Percentiles rank a stretch among this genome's conserved stretches.
phyloP scores from a whole-genome alignment of 2,329 filamentous ascomycete genomes.

The Aureobasidium sp. region DNA sequence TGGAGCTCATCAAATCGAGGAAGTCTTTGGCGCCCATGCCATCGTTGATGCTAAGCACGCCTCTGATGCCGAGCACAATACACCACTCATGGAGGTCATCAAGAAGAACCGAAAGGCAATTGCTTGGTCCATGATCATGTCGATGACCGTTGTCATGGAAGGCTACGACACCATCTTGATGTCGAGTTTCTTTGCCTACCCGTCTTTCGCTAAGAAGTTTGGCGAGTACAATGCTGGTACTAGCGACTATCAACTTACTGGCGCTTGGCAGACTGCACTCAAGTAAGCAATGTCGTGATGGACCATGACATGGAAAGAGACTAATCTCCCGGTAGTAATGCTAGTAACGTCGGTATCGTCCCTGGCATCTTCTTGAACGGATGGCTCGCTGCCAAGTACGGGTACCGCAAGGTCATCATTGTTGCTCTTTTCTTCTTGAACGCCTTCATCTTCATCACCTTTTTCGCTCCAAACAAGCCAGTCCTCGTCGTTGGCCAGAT shows the following conservation, averaged over 20 bases:
- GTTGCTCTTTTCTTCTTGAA: constrained; percentile 9
- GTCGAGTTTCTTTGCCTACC: constrained; percentile 39
- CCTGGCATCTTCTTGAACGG: constrained; percentile 43
- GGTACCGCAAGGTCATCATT: constrained; percentile 15
- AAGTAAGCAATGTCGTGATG: constrained; percentile 45
- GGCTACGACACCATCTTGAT: constrained; percentile 59
- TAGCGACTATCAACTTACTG: neutral
- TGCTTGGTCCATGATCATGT: constrained; percentile 54
- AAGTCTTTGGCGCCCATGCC: constrained; percentile 10
- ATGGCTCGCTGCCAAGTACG: constrained; percentile 28
- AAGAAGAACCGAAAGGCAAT: constrained; percentile 35
- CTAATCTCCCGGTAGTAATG: constrained; percentile 33
- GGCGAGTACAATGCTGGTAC: constrained; percentile 2
- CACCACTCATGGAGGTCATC: neutral
- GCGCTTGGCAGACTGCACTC: constrained; percentile 8
- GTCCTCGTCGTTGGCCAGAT: constrained; percentile 10
- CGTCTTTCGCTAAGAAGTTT: constrained; percentile 4
- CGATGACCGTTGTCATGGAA: constrained; percentile 54
- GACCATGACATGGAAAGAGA: neutral
- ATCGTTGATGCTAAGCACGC: constrained; percentile 11
- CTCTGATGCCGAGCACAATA: constrained; percentile 7
- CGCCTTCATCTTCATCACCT: constrained; percentile 31
- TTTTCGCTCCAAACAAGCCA: constrained; percentile 2
- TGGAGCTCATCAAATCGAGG: constrained; percentile 10
- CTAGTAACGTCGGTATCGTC: constrained; percentile 44